Percentiles rank a stretch among this genome's conserved stretches.
phyloP scores from a whole-genome alignment of 441 rosid species.

The Populus trichocarpa region DNA sequence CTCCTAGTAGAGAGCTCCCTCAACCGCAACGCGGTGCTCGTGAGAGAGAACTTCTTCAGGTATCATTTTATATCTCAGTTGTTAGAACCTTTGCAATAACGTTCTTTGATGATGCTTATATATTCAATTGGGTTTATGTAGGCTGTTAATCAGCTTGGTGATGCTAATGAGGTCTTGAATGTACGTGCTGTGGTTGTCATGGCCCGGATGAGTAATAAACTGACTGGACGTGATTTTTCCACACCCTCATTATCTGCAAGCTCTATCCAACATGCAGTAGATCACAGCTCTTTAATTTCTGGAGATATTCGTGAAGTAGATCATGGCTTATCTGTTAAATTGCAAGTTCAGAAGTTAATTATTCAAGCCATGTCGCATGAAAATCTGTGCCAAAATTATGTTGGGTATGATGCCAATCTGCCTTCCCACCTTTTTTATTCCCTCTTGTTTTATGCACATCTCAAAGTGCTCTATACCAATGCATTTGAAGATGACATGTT shows the following conservation, averaged over 20 bases:
- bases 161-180: slow-evolving; percentile 95
- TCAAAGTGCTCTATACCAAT: not conserved
- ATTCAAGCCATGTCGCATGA: slow-evolving; percentile 86
- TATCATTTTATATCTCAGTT: slow-evolving; percentile 19
- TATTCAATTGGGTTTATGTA: slow-evolving; percentile 22
- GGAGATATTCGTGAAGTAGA: slow-evolving; percentile 92
- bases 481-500: not conserved
- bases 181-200: slow-evolving; percentile 95
- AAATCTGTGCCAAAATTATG: slow-evolving; percentile 94
- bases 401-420: slow-evolving; percentile 58
- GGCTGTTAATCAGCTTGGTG: slow-evolving; percentile 99
- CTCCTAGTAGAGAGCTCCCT: slow-evolving; percentile 59
- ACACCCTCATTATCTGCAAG: slow-evolving; percentile 46
- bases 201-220: slow-evolving; percentile 94
- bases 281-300: slow-evolving; percentile 63
- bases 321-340: slow-evolving; percentile 85
- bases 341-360: slow-evolving; percentile 95
- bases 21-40: slow-evolving; percentile 97
- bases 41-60: slow-evolving; percentile 98
- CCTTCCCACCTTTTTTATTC: not conserved
- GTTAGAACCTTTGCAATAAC: not conserved
- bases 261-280: slow-evolving; percentile 48
- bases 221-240: slow-evolving; percentile 94
- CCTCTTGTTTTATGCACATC: not conserved
- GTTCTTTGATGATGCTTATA: slow-evolving; percentile 8